Percentiles rank a stretch among this genome's conserved stretches.
Evolutionary conservation across 208 protist species (phyloP).

Genomic region (Acanthamoeba castellanii): DNA sequence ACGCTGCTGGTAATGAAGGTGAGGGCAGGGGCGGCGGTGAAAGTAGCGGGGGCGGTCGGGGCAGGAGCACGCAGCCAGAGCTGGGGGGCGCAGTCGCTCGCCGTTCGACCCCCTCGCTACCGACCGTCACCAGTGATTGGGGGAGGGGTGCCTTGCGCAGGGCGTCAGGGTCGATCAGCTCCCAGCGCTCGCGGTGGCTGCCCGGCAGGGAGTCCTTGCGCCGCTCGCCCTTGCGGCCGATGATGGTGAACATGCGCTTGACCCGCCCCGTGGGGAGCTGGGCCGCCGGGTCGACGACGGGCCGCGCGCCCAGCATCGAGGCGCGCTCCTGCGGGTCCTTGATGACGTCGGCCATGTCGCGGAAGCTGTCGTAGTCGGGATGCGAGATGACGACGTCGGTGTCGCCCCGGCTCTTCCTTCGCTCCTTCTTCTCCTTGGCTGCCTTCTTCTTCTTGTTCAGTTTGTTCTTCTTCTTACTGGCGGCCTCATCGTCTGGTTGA

Average conservation of each 20-base stretch:
- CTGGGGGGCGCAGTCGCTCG: background rate
- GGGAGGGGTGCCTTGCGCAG: background rate
- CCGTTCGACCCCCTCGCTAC: background rate
- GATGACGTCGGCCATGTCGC: conserved; percentile 32
- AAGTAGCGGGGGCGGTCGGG: background rate
- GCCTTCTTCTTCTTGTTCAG: background rate
- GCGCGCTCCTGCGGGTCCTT: conserved; percentile 10
- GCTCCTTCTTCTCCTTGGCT: background rate
- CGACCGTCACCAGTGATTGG: background rate
- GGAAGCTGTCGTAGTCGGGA: conserved; percentile 28
- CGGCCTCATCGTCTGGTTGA: background rate
- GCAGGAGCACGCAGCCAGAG: background rate
- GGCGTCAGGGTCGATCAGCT: background rate
- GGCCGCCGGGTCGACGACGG: background rate
- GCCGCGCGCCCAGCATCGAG: background rate
- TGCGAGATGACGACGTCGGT: conserved; percentile 23
- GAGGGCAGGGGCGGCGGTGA: too few relatives aligned
- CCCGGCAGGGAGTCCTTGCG: background rate
- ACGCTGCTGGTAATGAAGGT: too few relatives aligned
- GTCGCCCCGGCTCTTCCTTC: background rate
- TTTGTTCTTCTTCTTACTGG: background rate
- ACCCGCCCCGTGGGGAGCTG: background rate
- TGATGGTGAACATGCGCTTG: background rate
- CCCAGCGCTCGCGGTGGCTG: background rate
- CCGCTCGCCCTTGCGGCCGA: background rate